Percentiles rank a stretch among this genome's conserved stretches.
Evolutionary conservation across 345 rosid genomes (phyloP).

Genomic region (Cochlearia excelsa): DNA sequence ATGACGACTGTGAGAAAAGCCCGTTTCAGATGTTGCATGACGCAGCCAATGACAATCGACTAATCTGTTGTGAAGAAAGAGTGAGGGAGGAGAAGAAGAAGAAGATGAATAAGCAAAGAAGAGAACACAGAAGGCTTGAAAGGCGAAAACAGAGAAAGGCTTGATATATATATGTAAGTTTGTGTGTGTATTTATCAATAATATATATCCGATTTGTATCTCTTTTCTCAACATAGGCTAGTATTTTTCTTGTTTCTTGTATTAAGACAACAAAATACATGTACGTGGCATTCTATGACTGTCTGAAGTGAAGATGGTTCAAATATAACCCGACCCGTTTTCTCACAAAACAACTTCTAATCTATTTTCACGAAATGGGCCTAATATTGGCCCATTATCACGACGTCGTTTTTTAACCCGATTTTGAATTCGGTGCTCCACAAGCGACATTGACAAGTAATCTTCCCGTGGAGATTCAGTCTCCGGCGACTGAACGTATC

Average conservation of each 20-base stretch:
- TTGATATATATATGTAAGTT: constrained; percentile 41
- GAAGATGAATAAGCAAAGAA: not conserved
- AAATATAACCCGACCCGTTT: constrained; percentile 35
- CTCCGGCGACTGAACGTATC: constrained; percentile 9
- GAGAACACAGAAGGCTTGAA: constrained; percentile 1
- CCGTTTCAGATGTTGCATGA: constrained; percentile 51
- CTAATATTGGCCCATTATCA: constrained; percentile 9
- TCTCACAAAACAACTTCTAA: constrained; percentile 25
- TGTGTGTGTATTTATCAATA: constrained; percentile 37
- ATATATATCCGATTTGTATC: no score
- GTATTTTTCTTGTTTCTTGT: constrained; percentile 8
- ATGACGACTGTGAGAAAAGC: constrained; percentile 44
- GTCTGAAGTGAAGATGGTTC: not conserved
- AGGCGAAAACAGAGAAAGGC: constrained; percentile 20
- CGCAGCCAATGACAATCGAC: constrained; percentile 47
- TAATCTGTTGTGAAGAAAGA: constrained; percentile 23
- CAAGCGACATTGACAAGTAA: not conserved
- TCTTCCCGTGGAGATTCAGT: constrained; percentile 1
- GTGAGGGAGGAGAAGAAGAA: not conserved
- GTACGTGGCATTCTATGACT: no score
- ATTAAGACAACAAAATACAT: not conserved
- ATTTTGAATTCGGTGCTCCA: no score
- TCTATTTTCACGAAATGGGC: constrained; percentile 21
- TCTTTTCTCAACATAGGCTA: no score
- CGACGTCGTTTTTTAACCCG: not conserved